Evolutionary conservation across 2,329 filamentous ascomycete species (phyloP), one percentile per base, ranked within the genome.

Genomic region (Colletotrichum siamense): DNA sequence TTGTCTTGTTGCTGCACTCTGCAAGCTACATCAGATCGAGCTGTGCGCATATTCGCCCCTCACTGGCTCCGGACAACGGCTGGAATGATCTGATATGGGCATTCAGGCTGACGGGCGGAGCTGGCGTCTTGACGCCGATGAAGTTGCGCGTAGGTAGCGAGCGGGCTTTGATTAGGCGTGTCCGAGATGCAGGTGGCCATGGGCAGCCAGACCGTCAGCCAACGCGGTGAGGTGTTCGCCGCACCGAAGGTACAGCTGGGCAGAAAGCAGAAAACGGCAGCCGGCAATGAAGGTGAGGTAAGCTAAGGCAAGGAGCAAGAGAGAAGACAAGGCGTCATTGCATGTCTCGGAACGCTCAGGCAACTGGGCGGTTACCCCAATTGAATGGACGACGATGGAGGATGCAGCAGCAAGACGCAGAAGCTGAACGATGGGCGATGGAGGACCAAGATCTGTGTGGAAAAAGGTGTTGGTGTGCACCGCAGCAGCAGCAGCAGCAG

Each of bases 241-340:
- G 44, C 44, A 49, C 6, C 10, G 10, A 22, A n/a, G 44, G 44
- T 13, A 15, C 36, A 39, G 18, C 39, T 49, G 44, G n/a, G 44
- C 44, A 22, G 18, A 22, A 49, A 49, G 18, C 44, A 49, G 44
- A 49, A 49, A 49, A 49, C 59, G 30, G 59, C 59, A 62, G 26
- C 55, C 55, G 55, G 55, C 61, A 10, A 66, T 28, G 63, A 26
- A 28, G 18, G 26, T 66, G 59, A 63, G 16, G 36, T 49, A 62
- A 34, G 39, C 32, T 65, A 16, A 28, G 57, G 26, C 67, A 75
- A 26, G 39, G 69, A 55, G 68, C 65, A 44, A 73, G 62, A 62
- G 30, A 32, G 66, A 65, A 57, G 66, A 70, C 71, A 59, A 74
- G 71, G 67, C 72, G 66, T 49, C 62, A 64, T 73, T 75, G 69